Evolutionary conservation across 2,329 filamentous ascomycete genomes (phyloP), one percentile per base, ranked within the genome.

Genomic region (Rugonectria rugulosa): DNA sequence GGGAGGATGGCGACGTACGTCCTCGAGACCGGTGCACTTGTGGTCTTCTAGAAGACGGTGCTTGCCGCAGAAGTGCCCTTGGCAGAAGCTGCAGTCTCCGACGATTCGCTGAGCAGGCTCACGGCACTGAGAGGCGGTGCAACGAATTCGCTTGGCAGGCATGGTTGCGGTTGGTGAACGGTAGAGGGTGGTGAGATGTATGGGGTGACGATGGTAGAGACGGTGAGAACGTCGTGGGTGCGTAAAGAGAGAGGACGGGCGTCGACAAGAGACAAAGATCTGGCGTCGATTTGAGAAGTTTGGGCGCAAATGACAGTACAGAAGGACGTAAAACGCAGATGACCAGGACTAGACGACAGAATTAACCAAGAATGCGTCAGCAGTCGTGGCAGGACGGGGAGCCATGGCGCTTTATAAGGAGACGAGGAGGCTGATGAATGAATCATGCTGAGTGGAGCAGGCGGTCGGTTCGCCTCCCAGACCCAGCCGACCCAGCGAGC

Each of bases 31-130:
- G 62, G 85, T 87, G 79, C 95, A 99, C 78, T 91, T 91, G 79
- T 99, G 95, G 67, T 94, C 91, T 77, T 99, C 95, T 62, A 98
- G 78, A 78, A 98, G 84, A 53, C 95, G 85, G 78, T 99, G 95
- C 80, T 92, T 96, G 68, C 91, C 91, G 78, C 95, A 99, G 81
- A 91, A 98, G 73, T 96, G 91, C 40, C 93, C 92, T 52, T 89
- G 82, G 80, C 95, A 99, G 81, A 98, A 98, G 59, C 88, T 89
- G 78, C 95, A 99, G 79, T 98, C 94, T 50, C 95, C 95, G 56
- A 97, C 91, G 70, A 99, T 97, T 63, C 91, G 89, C 76, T 97
- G 93, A 14, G 92, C 93, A 24, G 85, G 84, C 67, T 92, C 88
- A 72, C 87, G 91, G 86, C 95, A 98, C 66, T 92, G 88, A 77